These are phyloP conservation scores for Barbarea vulgaris DNA, from an alignment of 345 rosid species.

Conservation along the genomic window DNA sequence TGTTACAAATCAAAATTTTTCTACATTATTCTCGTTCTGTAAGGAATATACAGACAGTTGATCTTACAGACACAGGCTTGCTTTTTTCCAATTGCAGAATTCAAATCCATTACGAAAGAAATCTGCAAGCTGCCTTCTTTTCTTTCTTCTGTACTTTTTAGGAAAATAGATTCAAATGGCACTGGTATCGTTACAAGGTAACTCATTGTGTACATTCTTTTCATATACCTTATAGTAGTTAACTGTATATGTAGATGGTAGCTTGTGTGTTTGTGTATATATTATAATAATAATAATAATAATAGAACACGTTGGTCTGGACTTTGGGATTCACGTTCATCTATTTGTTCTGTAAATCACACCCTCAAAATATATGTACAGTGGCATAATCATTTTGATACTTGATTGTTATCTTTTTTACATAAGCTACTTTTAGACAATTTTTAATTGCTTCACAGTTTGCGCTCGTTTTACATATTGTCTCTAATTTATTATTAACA, in stretches of 20 bases:
- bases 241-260: neutral
- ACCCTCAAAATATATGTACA: neutral
- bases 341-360: slow-evolving; percentile 1
- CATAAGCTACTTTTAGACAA: neutral
- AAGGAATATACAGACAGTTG: slow-evolving; percentile 3
- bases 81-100: slow-evolving; percentile 55
- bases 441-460: neutral
- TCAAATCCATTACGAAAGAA: slow-evolving; percentile 70
- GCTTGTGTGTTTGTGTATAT: neutral
- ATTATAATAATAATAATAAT: neutral
- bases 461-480: neutral
- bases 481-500: neutral
- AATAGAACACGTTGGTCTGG: neutral
- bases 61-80: slow-evolving; percentile 23
- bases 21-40: neutral
- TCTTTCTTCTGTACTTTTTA: slow-evolving; percentile 66
- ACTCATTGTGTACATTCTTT: slow-evolving; percentile 20
- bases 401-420: slow-evolving; percentile 5
- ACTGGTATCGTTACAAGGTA: slow-evolving; percentile 79
- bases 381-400: neutral
- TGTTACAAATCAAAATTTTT: slow-evolving; percentile 27
- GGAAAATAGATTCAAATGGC: slow-evolving; percentile 61
- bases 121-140: slow-evolving; percentile 91
- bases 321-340: neutral
- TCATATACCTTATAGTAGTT: neutral